A percentile compares a stretch with the other conserved stretches of the same genome.
Evolutionary conservation across 2,329 filamentous ascomycete species (phyloP).

Genomic region (Botrytis medusae): DNA sequence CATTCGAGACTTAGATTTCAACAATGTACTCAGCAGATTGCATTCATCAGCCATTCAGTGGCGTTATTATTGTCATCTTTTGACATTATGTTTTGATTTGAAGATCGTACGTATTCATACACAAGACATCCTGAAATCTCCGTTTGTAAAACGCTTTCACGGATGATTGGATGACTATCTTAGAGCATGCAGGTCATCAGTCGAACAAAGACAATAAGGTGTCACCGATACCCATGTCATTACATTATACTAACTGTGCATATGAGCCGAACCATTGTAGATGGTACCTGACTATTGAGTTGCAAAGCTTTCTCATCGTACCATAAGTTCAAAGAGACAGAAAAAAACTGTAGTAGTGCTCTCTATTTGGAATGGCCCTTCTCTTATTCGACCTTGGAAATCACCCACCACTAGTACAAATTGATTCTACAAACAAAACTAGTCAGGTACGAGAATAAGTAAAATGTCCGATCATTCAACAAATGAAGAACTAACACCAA

Average conservation of each 20-base stretch:
- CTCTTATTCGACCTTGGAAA: background rate
- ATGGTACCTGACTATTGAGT: background rate
- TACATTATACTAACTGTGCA: background rate
- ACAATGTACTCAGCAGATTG: background rate
- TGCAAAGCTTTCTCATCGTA: background rate
- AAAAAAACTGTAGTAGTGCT: background rate
- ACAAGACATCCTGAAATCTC: background rate
- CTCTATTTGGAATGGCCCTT: background rate
- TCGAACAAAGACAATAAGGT: background rate
- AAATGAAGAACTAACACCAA: background rate
- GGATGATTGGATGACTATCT: background rate
- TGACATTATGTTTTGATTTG: background rate
- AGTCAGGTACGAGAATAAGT: background rate
- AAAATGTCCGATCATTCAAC: background rate
- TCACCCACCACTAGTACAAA: background rate
- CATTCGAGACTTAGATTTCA: background rate
- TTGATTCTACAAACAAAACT: background rate
- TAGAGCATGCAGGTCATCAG: background rate
- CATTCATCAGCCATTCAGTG: background rate
- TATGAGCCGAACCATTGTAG: background rate
- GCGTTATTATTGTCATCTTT: background rate
- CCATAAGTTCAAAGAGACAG: background rate
- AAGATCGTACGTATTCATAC: background rate
- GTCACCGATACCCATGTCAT: background rate
- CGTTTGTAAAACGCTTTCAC: constrained; percentile 4